Evolutionary conservation across 306 rosid genomes (phyloP).

Genomic region (Leucaena leucocephala): DNA sequence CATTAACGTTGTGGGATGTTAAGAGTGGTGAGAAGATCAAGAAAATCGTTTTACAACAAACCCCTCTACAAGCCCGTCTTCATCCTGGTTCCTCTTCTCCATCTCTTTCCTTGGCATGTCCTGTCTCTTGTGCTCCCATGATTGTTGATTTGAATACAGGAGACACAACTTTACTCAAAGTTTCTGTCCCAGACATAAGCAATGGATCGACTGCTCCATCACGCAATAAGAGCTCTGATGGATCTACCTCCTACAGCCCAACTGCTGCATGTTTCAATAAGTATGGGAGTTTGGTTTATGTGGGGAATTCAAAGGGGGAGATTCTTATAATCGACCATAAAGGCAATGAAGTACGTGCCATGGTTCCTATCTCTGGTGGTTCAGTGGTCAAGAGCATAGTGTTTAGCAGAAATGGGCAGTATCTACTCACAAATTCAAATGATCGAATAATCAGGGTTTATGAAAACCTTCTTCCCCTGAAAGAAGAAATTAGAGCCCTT

Average conservation of each 20-base stretch:
- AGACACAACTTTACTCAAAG: conserved; percentile 67
- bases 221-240: conserved; percentile 79
- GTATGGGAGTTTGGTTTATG: conserved; percentile 76
- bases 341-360: conserved; percentile 55
- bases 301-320: conserved; percentile 98
- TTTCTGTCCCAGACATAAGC: conserved; percentile 61
- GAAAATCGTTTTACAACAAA: conserved; percentile 10
- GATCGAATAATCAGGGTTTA: conserved; percentile 86
- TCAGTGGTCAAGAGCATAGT: conserved; percentile 88
- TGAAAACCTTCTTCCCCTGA: conserved; percentile 82
- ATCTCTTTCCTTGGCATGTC: conserved; percentile 88
- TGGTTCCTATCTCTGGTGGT: conserved; percentile 84
- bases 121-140: conserved; percentile 93
- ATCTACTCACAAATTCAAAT: conserved; percentile 91
- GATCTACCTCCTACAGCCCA: conserved; percentile 71
- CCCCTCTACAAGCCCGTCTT: conserved; percentile 38
- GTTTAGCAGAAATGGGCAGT: conserved; percentile 88
- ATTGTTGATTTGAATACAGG: conserved; percentile 84
- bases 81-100: conserved; percentile 90
- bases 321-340: conserved; percentile 74
- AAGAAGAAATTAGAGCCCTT: conserved; percentile 66
- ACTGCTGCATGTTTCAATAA: conserved; percentile 96
- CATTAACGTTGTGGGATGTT: conserved; percentile 22
- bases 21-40: conserved; percentile 4
- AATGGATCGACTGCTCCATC: conserved; percentile 56